Percentiles rank a stretch among this genome's conserved stretches.
Conservation (phyloP, 352 stramenopile species). For the Globisporangium irregulare region DNA sequence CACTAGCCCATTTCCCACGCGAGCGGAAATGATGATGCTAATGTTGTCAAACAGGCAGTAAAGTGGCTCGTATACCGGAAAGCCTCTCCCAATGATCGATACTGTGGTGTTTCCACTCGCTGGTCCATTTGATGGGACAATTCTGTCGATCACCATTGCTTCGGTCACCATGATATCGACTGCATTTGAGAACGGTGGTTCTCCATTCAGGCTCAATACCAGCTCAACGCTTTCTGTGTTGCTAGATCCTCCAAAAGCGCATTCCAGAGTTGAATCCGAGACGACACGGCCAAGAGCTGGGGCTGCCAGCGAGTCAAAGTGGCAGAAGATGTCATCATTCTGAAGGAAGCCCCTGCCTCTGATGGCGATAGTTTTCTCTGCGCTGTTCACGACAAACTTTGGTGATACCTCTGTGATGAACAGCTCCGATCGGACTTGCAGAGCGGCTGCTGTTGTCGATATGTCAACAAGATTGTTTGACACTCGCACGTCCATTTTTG, state of each 20-base stretch:
- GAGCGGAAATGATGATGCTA: background rate
- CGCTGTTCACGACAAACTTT: constrained; percentile 1
- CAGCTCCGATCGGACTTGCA: background rate
- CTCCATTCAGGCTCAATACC: background rate
- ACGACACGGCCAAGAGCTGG: constrained; percentile 3
- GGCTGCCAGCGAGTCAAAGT: background rate
- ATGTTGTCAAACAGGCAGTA: constrained; percentile 9
- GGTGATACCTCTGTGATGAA: constrained; percentile 5
- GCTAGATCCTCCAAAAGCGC: background rate
- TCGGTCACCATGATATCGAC: background rate
- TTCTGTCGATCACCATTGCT: constrained; percentile 4
- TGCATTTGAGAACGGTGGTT: background rate
- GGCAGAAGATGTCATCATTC: background rate
- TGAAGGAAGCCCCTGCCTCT: background rate
- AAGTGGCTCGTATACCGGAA: constrained; percentile 9
- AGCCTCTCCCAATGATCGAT: background rate
- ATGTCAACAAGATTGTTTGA: background rate
- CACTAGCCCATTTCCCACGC: background rate
- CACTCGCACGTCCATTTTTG: background rate
- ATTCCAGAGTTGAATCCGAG: constrained; percentile 4
- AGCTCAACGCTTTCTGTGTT: background rate
- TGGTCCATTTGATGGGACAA: constrained; percentile 4
- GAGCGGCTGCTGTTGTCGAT: background rate
- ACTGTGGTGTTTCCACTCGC: background rate
- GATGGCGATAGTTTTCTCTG: background rate